Evolutionary conservation across 306 rosid species (phyloP).

Genomic region (Gleditsia sinensis): DNA sequence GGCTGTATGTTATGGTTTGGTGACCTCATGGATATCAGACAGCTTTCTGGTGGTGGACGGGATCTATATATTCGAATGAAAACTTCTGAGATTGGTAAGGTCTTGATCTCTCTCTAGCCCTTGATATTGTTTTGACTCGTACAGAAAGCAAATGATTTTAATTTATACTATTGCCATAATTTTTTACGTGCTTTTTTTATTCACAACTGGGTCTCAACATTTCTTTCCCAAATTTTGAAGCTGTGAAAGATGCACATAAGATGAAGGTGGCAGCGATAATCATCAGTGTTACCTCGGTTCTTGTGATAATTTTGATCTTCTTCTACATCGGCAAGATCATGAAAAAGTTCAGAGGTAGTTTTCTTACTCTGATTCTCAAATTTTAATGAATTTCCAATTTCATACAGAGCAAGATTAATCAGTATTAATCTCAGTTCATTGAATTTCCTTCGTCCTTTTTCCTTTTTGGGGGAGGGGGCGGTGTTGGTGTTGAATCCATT

Average conservation of each 20-base stretch:
- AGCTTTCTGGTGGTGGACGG: constrained; percentile 23
- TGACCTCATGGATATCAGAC: constrained; percentile 45
- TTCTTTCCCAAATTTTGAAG: constrained; percentile 31
- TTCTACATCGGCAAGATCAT: constrained; percentile 26
- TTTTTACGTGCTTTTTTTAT: neutral
- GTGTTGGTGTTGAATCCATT: constrained; percentile 4
- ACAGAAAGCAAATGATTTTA: constrained; percentile 1
- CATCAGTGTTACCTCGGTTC: constrained; percentile 16
- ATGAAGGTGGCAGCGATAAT: constrained; percentile 24
- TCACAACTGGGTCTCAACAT: constrained; percentile 16
- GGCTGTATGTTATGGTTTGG: constrained; percentile 67
- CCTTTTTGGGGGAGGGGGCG: neutral
- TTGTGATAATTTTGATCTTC: constrained; percentile 28
- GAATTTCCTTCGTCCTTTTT: neutral
- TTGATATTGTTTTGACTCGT: constrained; percentile 1
- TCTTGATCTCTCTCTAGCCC: constrained; percentile 12
- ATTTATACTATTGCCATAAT: neutral
- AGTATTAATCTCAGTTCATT: neutral
- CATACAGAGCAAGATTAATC: neutral
- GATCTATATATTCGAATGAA: constrained; percentile 47
- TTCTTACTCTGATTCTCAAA: constrained; percentile 9
- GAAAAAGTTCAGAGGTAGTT: constrained; percentile 32
- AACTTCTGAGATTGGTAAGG: constrained; percentile 38
- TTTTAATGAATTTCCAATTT: neutral
- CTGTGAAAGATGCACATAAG: neutral